A percentile compares a stretch with the other conserved stretches of the same genome.
phyloP scores from a whole-genome alignment of 495 filamentous ascomycete species.

The Geopyxis carbonaria region DNA sequence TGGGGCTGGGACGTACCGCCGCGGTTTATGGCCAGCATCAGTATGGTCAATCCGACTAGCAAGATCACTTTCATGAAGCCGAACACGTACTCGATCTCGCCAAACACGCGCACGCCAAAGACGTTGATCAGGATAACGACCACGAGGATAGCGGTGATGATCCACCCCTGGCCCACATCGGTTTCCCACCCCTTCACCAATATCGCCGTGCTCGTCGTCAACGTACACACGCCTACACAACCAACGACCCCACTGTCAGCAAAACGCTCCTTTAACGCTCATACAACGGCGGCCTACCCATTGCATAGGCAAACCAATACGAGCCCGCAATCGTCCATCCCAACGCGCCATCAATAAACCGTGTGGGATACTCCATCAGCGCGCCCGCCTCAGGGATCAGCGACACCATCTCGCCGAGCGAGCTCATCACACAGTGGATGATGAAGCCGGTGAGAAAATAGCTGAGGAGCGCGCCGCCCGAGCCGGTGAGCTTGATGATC shows the following conservation, averaged over 20 bases:
- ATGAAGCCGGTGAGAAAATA: conserved; percentile 30
- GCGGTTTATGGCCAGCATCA: conserved; percentile 22
- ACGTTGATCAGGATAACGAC: conserved; percentile 21
- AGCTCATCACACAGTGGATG: conserved; percentile 33
- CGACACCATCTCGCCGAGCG: conserved; percentile 34
- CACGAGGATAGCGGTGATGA: conserved; percentile 17
- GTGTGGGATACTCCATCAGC: conserved; percentile 31
- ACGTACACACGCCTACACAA: conserved; percentile 5
- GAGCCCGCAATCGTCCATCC: conserved; percentile 31
- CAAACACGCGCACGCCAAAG: conserved; percentile 24
- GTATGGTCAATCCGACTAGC: conserved; percentile 14
- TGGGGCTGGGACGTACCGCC: conserved; percentile 12
- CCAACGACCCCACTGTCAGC: no score
- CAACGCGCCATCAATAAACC: conserved; percentile 34
- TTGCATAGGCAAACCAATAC: conserved; percentile 32
- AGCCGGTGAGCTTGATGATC: conserved; percentile 30
- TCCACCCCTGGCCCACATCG: conserved; percentile 10
- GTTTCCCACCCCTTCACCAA: conserved; percentile 18
- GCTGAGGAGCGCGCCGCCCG: conserved; percentile 30
- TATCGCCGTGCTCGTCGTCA: conserved; percentile 20
- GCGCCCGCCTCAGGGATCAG: conserved; percentile 35
- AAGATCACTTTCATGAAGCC: conserved; percentile 24
- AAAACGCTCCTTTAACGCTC: no score
- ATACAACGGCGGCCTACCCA: conserved; percentile 24
- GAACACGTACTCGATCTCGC: conserved; percentile 23